phyloP scores from a whole-genome alignment of 495 filamentous ascomycete genomes.

The Penicillium argentinense region DNA sequence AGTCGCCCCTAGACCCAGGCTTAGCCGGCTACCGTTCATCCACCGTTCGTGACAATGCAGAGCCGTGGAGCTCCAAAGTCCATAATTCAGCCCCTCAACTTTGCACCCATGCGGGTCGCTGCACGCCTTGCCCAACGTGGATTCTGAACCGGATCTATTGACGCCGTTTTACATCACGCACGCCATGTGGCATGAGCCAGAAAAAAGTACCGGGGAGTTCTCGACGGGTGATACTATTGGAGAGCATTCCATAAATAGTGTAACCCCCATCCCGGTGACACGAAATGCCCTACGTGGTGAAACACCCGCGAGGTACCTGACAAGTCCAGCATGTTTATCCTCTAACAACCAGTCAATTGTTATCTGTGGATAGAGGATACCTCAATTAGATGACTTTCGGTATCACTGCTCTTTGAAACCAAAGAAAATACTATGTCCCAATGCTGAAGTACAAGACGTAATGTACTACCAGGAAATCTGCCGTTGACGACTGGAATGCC shows the following conservation, averaged over 20 bases:
- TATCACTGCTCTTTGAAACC: background rate
- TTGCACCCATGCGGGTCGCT: background rate
- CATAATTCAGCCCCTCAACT: background rate
- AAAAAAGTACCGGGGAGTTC: background rate
- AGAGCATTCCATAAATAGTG: too few relatives aligned
- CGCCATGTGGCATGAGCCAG: slow-evolving; percentile 1
- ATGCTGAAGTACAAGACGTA: background rate
- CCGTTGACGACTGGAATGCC: background rate
- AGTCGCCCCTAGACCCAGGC: background rate
- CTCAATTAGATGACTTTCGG: background rate
- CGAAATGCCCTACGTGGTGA: too few relatives aligned
- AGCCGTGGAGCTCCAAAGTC: background rate
- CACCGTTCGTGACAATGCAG: slow-evolving; percentile 1
- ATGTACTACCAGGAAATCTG: background rate
- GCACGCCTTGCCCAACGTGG: background rate
- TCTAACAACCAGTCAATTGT: background rate
- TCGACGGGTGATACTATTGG: too few relatives aligned
- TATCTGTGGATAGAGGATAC: background rate
- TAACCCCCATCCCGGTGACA: too few relatives aligned
- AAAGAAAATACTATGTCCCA: background rate
- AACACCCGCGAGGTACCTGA: background rate
- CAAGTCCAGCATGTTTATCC: background rate
- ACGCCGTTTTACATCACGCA: background rate
- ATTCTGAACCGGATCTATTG: background rate
- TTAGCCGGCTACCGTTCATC: too few relatives aligned